Base-by-base conservation (phyloP, 306 rosid species). In the Castanea crenata region DNA sequence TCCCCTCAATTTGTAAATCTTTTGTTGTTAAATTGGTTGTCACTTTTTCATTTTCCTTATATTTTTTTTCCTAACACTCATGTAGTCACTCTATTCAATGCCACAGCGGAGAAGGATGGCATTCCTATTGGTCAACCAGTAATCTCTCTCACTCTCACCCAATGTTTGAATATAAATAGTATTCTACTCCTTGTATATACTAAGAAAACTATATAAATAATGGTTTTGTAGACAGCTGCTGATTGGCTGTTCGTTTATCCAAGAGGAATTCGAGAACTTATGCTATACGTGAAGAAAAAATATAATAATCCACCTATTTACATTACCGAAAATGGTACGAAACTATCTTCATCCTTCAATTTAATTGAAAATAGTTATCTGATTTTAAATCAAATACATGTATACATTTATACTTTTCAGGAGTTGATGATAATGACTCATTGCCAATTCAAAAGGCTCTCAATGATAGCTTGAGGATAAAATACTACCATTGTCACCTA, bases 311-410 rank as follows among this genome's bases (percentile, higher is more conserved):
- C 94, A 25, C 46, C 75, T 2, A 67, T 91, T 51, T 83, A 79
- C 83, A 77, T 91, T 21, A 91, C 91, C 15, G 97, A 91, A 74
- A 91, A 89, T 69, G 97, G 97, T 89, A 85, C 23, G 5, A 23
- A 18, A 15, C 15, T 27, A 0, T 34, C 10, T 67, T 67, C 10
- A 6, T 18, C 31, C 15, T 8, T n/a, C n/a, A 18, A 15, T 35
- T 8, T 1, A 34, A 11, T 67, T 34, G 12, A 35, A 65, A 4
- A 41, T 18, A 57, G 13, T 3, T 14, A 32, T 55, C 46, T 8
- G 46, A 4, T 32, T 20, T n/a, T 56, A n/a, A 49, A 5, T 18
- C 51, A 23, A 25, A 4, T 10, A 13, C 14, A 19, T 13, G 31
- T 1, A 16, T 14, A 8, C 23, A 14, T 7, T 52, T 38, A 6